Base-by-base conservation (phyloP, 768 basidiomycete genomes). In the Leccinum longicurvipes region DNA sequence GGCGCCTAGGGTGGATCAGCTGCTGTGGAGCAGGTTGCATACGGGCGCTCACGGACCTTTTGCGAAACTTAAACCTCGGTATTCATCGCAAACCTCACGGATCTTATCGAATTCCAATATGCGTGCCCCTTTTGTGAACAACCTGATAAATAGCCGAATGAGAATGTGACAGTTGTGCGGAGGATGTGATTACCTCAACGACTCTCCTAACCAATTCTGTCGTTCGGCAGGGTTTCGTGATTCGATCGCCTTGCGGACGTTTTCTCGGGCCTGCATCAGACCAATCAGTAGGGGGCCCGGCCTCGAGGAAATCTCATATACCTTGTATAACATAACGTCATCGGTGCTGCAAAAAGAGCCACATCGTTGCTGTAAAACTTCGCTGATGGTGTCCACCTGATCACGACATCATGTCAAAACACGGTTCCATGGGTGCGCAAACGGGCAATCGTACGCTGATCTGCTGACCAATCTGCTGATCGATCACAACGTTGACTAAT, bases 271-370 rank as follows among this genome's bases (percentile, higher is more conserved):
- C 92, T 95, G 60, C 19, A 36, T 51, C 47, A 47, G 32, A 25
- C 39, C 14, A 24, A 47, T 56, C 46, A 63, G 36, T 47, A 32
- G 46, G 48, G n/a, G 47, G 21, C n/a, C 45, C 36, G 34, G 45
- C 47, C 50, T 41, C 17, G 12, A 51, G 53, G 39, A 52, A 44
- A 54, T 52, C n/a, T 25, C 28, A 61, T 74, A 54, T 63, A 85
- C 93, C 79, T 99, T 99, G 77, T 98, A 98, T 27, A 97, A 73
- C 81, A 97, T 91, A 44, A 99, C 97, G 73, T 99, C 97, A 66
- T 98, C 97, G 2, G 95, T 88, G 62, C 95, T 95, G 72, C 94
- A 98, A 81, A 98, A 98, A 14, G 94, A 92, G 3, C 96, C 95
- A 62, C 97, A 99, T 68, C 93, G 81, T 64, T 91, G 86, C 67